A percentile compares a stretch with the other conserved stretches of the same genome.
These are phyloP conservation scores for Plasmodium reichenowi DNA, from an alignment of 169 alveolate genomes.

Conservation along the genomic window DNA sequence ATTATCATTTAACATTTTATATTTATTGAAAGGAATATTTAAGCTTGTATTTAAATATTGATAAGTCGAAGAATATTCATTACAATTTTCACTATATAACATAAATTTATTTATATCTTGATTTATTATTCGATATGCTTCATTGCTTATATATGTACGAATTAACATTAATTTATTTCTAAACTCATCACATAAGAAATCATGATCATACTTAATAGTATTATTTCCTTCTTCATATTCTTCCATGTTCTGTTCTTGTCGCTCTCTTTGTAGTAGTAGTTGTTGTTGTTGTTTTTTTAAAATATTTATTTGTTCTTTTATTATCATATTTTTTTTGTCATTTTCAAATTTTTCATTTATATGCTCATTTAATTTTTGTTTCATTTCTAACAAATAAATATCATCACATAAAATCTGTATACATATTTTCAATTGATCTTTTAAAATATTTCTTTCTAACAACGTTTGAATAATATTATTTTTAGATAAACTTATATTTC, in stretches of 20 bases:
- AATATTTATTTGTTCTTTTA: constrained; percentile 76
- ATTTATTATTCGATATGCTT: neutral
- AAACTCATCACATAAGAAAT: constrained; percentile 74
- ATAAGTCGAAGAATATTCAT: constrained; percentile 64
- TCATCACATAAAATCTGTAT: constrained; percentile 80
- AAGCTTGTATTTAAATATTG: constrained; percentile 52
- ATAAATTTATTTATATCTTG: constrained; percentile 39
- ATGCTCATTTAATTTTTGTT: constrained; percentile 78
- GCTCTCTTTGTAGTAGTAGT: neutral
- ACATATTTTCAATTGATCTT: constrained; percentile 76
- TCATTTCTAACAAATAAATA: constrained; percentile 79
- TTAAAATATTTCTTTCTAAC: constrained; percentile 70
- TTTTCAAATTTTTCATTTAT: constrained; percentile 77
- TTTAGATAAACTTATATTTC: constrained; percentile 44
- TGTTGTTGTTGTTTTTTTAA: constrained; percentile 26
- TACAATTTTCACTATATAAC: constrained; percentile 39
- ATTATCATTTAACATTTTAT: constrained; percentile 28
- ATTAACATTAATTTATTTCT: constrained; percentile 53
- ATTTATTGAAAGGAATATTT: constrained; percentile 44
- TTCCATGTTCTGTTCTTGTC: too few relatives aligned
- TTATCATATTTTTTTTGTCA: constrained; percentile 81
- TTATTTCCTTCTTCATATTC: neutral
- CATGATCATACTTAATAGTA: constrained; percentile 80
- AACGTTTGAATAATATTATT: constrained; percentile 71
- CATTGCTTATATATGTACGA: constrained; percentile 1